Base-by-base conservation (phyloP, 164 flowering plant species). In the Magnolia kwangsiensis region DNA sequence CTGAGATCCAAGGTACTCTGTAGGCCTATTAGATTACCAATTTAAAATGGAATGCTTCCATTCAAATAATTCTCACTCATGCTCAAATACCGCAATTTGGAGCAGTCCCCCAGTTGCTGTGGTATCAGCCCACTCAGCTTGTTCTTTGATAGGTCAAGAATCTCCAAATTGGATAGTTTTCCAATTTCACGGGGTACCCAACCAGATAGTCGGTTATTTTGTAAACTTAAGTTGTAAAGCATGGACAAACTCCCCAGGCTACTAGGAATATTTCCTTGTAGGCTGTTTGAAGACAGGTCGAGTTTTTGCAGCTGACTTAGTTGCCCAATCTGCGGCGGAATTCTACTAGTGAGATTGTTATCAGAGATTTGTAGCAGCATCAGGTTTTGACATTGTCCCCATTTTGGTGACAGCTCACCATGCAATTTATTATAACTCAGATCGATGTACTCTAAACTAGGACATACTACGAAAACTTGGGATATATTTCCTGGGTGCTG, bases 11-110 rank as follows among this genome's bases (percentile, higher is more conserved):
- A 50, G 7, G 31, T 1, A 24, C 2, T 3, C 50, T 58, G 67
- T 20, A 73, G 68, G 7, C 13, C 8, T 7, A 27, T 18, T 21
- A 73, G 61, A 63, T 73, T 73, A 27, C 68, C 75, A 6, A 73
- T 61, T 16, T 73, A 58, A 37, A 20, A 63, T 3, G 68, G 71
- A 31, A 67, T 67, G 71, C 71, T 67, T 67, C 71, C 71, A 31
- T 67, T 67, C 71, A 67, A 18, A 19, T 5, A 24, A 7, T 31
- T 67, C 8, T 29, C 8, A 18, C 71, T 67, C 50, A 67, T 24
- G 29, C 31, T 67, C 71, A 67, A 31, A 31, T 67, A 29, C 71
- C 20, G 29, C 45, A 67, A 19, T 4, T 31, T 31, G 49, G 71
- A 67, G 50, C 71, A 67, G 31, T 31, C 18, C 50, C 19, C 71